phyloP scores from a whole-genome alignment of 2,329 filamentous ascomycete genomes.

The Neofusicoccum kwambonambiense region DNA sequence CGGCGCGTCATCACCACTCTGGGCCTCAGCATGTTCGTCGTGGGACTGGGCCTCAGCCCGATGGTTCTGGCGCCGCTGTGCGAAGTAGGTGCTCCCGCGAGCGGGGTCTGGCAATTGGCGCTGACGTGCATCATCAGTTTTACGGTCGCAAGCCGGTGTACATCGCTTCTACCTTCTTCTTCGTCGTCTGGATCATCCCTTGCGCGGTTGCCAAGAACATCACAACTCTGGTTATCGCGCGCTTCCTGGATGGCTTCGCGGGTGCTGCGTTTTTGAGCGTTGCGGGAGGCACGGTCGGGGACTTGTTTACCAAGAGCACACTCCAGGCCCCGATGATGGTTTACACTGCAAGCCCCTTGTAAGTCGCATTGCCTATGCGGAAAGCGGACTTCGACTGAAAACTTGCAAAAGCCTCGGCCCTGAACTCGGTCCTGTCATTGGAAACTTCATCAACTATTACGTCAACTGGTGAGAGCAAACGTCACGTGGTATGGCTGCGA shows the following conservation, averaged over 20 bases:
- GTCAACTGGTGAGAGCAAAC: slow-evolving; percentile 51
- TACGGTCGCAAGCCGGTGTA: slow-evolving; percentile 83
- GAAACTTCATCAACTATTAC: slow-evolving; percentile 80
- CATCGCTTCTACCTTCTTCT: slow-evolving; percentile 69
- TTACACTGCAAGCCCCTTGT: slow-evolving; percentile 45
- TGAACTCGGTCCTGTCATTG: slow-evolving; percentile 59
- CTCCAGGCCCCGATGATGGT: slow-evolving; percentile 72
- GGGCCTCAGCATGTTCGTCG: slow-evolving; percentile 78
- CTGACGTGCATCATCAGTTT: slow-evolving; percentile 50
- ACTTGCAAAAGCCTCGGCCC: slow-evolving; percentile 43
- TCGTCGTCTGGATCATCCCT: slow-evolving; percentile 77
- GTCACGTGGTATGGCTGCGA: too few species aligned
- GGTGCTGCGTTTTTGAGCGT: slow-evolving; percentile 65
- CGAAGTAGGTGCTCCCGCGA: slow-evolving; percentile 35
- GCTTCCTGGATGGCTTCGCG: slow-evolving; percentile 74
- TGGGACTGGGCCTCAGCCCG: slow-evolving; percentile 66
- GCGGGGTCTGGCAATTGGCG: slow-evolving; percentile 2
- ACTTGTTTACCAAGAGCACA: slow-evolving; percentile 64
- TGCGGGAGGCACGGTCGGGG: slow-evolving; percentile 81
- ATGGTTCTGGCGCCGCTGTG: slow-evolving; percentile 57
- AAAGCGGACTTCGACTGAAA: not conserved
- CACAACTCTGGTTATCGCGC: slow-evolving; percentile 71
- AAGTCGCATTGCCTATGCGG: too few species aligned
- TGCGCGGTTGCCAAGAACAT: slow-evolving; percentile 78
- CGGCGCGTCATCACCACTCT: slow-evolving; percentile 72